Evolutionary conservation across 148 eudicot genomes (phyloP).

Genomic region (Rhododendron williamsianum): DNA sequence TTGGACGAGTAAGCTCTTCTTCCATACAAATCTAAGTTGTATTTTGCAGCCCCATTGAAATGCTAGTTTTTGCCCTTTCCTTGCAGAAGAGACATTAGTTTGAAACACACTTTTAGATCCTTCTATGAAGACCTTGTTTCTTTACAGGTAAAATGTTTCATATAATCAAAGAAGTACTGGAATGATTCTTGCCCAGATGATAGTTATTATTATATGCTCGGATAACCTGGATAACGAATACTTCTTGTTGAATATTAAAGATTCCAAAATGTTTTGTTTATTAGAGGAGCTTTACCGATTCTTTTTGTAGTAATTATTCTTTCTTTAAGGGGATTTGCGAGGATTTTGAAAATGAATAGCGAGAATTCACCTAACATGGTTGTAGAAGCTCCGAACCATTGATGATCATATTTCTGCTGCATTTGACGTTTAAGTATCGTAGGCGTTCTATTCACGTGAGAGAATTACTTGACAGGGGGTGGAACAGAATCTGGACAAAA

Average conservation of each 20-base stretch:
- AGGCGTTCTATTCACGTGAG: not conserved
- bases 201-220: not conserved
- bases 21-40: not conserved
- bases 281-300: not conserved
- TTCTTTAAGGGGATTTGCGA: not conserved
- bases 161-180: not conserved
- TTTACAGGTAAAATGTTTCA: slow-evolving; percentile 51
- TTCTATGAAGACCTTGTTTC: slow-evolving; percentile 46
- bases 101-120: slow-evolving; percentile 46
- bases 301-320: not conserved
- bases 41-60: not conserved
- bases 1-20: slow-evolving; percentile 51
- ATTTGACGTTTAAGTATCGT: not conserved
- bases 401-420: not conserved
- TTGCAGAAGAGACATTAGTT: slow-evolving; percentile 64
- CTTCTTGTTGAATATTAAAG: not conserved
- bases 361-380: not conserved
- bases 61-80: slow-evolving; percentile 9
- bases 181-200: not conserved
- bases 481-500: slow-evolving; percentile 48
- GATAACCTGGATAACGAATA: not conserved
- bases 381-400: not conserved
- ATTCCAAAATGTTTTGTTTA: not conserved
- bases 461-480: slow-evolving; percentile 47
- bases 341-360: not conserved